Conservation (phyloP, 805 yeast species). For the Wickerhamomyces bisporus region DNA sequence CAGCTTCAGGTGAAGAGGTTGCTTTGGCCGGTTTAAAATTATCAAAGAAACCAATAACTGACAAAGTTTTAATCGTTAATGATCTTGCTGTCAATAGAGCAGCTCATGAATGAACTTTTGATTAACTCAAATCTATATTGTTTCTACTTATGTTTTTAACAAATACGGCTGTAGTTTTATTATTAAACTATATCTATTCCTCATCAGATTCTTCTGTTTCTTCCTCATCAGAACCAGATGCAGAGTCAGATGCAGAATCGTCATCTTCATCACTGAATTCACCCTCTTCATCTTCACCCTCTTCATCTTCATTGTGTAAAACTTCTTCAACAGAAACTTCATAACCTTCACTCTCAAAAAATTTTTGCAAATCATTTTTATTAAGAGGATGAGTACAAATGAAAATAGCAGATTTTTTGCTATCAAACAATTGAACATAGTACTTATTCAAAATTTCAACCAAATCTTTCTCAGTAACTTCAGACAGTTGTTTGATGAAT, state of each 20-base stretch:
- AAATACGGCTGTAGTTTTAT: too few species aligned
- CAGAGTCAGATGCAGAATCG: neutral
- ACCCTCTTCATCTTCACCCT: slow-evolving; percentile 13
- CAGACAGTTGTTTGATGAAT: slow-evolving; percentile 48
- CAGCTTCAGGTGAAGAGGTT: slow-evolving; percentile 63
- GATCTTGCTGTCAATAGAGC: slow-evolving; percentile 22
- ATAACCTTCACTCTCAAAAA: slow-evolving; percentile 54
- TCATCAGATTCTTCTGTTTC: slow-evolving; percentile 12
- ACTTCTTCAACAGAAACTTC: slow-evolving; percentile 53
- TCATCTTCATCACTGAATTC: slow-evolving; percentile 19
- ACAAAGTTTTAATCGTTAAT: slow-evolving; percentile 26
- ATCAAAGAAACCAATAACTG: slow-evolving; percentile 14
- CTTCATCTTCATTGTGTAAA: slow-evolving; percentile 11
- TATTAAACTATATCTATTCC: neutral
- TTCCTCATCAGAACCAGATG: slow-evolving; percentile 9
- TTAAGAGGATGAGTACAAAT: slow-evolving; percentile 71
- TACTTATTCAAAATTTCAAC: slow-evolving; percentile 48
- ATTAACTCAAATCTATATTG: too few species aligned
- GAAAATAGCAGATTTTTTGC: slow-evolving; percentile 54
- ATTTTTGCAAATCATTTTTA: slow-evolving; percentile 38
- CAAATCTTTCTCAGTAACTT: slow-evolving; percentile 50
- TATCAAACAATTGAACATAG: slow-evolving; percentile 59
- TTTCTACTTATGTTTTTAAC: too few species aligned
- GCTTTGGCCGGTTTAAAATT: slow-evolving; percentile 48
- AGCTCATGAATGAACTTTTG: slow-evolving; percentile 5